These are phyloP conservation scores for Populus hybrid DNA, from an alignment of 441 rosid species.

Conservation along the genomic window DNA sequence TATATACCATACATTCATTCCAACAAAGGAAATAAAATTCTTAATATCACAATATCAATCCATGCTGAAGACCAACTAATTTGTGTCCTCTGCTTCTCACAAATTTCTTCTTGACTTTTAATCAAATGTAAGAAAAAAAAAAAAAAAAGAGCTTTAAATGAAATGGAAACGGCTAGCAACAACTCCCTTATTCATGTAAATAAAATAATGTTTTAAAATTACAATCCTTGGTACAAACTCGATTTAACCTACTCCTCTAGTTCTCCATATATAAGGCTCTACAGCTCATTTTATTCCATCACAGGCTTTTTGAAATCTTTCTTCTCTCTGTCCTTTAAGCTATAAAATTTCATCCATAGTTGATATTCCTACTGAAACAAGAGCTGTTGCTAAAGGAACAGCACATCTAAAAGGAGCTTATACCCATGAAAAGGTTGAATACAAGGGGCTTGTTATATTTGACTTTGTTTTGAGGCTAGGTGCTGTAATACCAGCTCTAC, in stretches of 20 bases:
- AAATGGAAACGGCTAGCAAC: not conserved
- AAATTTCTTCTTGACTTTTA: not conserved
- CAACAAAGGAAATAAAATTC: no score
- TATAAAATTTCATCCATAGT: not conserved
- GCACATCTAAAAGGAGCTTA: conserved; percentile 43
- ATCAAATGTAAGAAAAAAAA: not conserved
- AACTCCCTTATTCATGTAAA: not conserved
- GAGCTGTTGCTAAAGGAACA: conserved; percentile 22
- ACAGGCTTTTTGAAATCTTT: not conserved
- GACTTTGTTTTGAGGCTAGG: not conserved
- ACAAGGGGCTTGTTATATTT: conserved; percentile 40
- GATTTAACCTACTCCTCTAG: not conserved
- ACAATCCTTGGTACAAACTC: not conserved
- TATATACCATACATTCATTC: no score
- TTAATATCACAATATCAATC: no score
- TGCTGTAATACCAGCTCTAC: not conserved
- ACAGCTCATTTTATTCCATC: conserved; percentile 24
- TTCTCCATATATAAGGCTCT: conserved; percentile 28
- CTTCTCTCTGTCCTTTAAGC: not conserved
- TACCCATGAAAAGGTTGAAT: conserved; percentile 28
- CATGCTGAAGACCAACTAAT: conserved; percentile 3
- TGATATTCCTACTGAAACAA: conserved; percentile 29
- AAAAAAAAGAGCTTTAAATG: not conserved
- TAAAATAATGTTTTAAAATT: not conserved
- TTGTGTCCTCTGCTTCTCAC: not conserved